Percentiles rank a stretch among this genome's conserved stretches.
Evolutionary conservation across 306 rosid genomes (phyloP).

Genomic region (Canavalia ensiformis): DNA sequence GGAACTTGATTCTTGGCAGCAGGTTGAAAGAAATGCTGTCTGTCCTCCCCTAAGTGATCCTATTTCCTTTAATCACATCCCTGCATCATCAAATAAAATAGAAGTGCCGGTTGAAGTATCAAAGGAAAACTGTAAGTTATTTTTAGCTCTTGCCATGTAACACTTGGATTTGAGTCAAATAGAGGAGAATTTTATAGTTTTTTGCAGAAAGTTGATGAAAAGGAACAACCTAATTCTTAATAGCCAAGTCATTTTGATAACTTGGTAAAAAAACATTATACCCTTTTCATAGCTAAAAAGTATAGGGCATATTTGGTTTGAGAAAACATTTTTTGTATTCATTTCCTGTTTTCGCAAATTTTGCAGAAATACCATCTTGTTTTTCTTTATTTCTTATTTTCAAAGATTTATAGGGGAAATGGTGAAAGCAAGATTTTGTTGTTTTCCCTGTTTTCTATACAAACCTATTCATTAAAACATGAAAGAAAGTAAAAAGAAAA

Average conservation of each 20-base stretch:
- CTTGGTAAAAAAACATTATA: conserved; percentile 1
- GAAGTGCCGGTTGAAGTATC: conserved; percentile 55
- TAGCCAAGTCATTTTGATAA: conserved; percentile 8
- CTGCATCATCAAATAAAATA: conserved; percentile 52
- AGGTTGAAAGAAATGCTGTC: conserved; percentile 47
- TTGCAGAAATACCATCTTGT: neutral
- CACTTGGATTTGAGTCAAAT: conserved; percentile 10
- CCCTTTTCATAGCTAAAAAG: conserved; percentile 2
- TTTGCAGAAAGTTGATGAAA: conserved; percentile 41
- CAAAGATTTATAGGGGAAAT: neutral
- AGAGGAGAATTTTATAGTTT: conserved; percentile 7
- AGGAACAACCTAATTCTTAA: conserved; percentile 32
- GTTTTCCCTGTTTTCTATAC: neutral
- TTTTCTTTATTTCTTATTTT: neutral
- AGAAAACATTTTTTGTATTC: neutral
- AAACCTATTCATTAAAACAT: neutral
- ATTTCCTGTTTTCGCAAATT: neutral
- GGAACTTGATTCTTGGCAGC: conserved; percentile 60
- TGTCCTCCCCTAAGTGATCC: conserved; percentile 48
- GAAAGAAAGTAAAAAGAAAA: neutral
- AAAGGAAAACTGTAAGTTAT: conserved; percentile 69
- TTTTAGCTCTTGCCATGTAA: conserved; percentile 27
- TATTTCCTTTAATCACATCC: conserved; percentile 40
- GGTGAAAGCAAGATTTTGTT: neutral
- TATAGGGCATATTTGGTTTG: neutral